Evolutionary conservation across 2,329 filamentous ascomycete species (phyloP).

Genomic region (Hysterium pulicare): DNA sequence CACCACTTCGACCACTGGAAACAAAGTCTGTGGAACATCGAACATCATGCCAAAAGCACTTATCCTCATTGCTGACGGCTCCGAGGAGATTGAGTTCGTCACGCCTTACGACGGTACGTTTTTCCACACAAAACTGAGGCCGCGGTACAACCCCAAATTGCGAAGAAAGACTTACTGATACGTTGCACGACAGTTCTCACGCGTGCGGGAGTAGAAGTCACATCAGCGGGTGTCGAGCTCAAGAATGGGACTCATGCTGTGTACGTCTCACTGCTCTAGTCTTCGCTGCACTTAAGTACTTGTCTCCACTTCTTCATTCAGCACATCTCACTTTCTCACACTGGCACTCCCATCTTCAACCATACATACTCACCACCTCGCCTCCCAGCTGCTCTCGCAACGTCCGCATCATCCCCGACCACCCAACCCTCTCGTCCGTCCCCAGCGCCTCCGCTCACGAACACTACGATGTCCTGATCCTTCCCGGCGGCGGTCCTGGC

Average conservation of each 20-base stretch:
- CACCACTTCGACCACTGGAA: too few species aligned
- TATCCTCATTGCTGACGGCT: slow-evolving; percentile 38
- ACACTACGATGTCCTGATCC: slow-evolving; percentile 32
- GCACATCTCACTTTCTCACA: background rate
- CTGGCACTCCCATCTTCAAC: background rate
- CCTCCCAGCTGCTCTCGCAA: slow-evolving; percentile 33
- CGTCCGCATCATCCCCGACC: slow-evolving; percentile 35
- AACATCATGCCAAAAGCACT: slow-evolving; percentile 32
- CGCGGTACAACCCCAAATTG: background rate
- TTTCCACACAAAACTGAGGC: background rate
- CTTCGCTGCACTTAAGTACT: background rate
- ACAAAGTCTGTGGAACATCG: too few species aligned
- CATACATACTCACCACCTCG: background rate
- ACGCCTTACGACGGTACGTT: slow-evolving; percentile 38
- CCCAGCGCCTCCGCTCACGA: slow-evolving; percentile 13
- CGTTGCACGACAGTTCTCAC: slow-evolving; percentile 31
- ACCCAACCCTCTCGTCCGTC: slow-evolving; percentile 18
- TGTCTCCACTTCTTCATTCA: background rate
- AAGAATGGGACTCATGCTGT: slow-evolving; percentile 27
- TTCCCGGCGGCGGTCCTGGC: slow-evolving; percentile 38
- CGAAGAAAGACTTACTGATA: too few species aligned
- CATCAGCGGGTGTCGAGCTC: slow-evolving; percentile 33
- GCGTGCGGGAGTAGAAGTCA: slow-evolving; percentile 37
- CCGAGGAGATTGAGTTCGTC: slow-evolving; percentile 42
- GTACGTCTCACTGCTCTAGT: slow-evolving; percentile 15